These are phyloP conservation scores for Penicillium diatomitis DNA, from an alignment of 495 filamentous ascomycete species.

Conservation along the genomic window DNA sequence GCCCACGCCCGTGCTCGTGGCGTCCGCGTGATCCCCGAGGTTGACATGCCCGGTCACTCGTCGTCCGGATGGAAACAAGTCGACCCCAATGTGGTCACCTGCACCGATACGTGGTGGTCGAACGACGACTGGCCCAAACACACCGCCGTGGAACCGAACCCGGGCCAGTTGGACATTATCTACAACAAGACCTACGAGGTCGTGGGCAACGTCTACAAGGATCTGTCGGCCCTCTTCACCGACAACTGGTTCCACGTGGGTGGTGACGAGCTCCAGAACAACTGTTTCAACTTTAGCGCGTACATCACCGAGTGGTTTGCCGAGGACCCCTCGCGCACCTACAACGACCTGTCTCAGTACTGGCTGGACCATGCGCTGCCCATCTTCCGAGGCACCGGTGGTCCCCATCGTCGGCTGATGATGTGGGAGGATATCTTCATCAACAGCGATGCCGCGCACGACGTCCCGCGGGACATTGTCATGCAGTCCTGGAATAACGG, in stretches of 20 bases:
- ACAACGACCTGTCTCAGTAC: slow-evolving; percentile 43
- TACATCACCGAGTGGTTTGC: slow-evolving; percentile 38
- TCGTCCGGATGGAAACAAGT: slow-evolving; percentile 46
- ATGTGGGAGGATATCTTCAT: slow-evolving; percentile 51
- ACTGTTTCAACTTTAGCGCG: slow-evolving; percentile 46
- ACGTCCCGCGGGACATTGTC: slow-evolving; percentile 43
- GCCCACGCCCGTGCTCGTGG: slow-evolving; percentile 38
- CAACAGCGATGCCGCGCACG: slow-evolving; percentile 30
- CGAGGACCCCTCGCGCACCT: slow-evolving; percentile 41
- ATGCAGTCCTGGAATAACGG: slow-evolving; percentile 50
- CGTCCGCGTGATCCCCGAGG: slow-evolving; percentile 41
- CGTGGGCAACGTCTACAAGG: slow-evolving; percentile 42
- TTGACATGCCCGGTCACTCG: slow-evolving; percentile 46
- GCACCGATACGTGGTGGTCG: slow-evolving; percentile 47
- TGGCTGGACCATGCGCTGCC: slow-evolving; percentile 47
- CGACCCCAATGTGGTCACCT: slow-evolving; percentile 42
- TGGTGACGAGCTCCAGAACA: slow-evolving; percentile 43
- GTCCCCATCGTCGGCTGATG: slow-evolving; percentile 35
- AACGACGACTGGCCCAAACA: slow-evolving; percentile 43
- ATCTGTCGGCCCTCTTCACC: slow-evolving; percentile 41
- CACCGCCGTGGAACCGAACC: slow-evolving; percentile 48
- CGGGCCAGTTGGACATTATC: slow-evolving; percentile 48
- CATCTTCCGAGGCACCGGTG: slow-evolving; percentile 34
- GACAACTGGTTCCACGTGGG: slow-evolving; percentile 50
- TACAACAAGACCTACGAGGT: slow-evolving; percentile 45